Conservation (phyloP, 2,329 filamentous ascomycete genomes). For the Fusarium caatingaense region DNA sequence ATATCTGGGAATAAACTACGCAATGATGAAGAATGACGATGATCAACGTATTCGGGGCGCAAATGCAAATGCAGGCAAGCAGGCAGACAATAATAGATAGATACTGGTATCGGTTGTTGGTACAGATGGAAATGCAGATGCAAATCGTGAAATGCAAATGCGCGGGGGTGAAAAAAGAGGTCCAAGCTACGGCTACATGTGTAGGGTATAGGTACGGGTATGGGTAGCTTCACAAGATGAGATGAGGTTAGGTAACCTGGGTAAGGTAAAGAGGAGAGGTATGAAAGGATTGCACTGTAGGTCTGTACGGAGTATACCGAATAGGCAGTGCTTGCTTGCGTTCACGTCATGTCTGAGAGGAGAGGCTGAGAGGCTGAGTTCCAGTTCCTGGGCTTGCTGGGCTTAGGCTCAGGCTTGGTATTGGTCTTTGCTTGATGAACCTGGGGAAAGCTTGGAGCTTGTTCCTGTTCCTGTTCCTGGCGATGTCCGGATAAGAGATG, state of each 20-base stretch:
- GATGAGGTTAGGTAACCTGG: slow-evolving; percentile 13
- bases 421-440: background rate
- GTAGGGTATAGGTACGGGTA: background rate
- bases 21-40: background rate
- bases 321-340: slow-evolving; percentile 26
- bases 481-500: slow-evolving; percentile 12
- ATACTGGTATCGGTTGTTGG: background rate
- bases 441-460: background rate
- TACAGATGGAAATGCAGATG: background rate
- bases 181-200: slow-evolving; percentile 17
- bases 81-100: background rate
- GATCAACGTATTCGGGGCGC: background rate
- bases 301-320: slow-evolving; percentile 20
- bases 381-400: slow-evolving; percentile 33
- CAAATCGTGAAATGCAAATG: slow-evolving; percentile 18
- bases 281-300: background rate
- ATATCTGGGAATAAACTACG: background rate
- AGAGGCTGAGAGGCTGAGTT: slow-evolving; percentile 28
- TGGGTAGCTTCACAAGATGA: background rate
- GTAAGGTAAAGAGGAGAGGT: slow-evolving; percentile 7
- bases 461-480: slow-evolving; percentile 28
- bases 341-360: slow-evolving; percentile 51
- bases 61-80: background rate
- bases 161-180: slow-evolving; percentile 26
- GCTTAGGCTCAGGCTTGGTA: background rate